phyloP scores from a whole-genome alignment of 192 early-diverging fungal species.

The Glomus cerebriforme region DNA sequence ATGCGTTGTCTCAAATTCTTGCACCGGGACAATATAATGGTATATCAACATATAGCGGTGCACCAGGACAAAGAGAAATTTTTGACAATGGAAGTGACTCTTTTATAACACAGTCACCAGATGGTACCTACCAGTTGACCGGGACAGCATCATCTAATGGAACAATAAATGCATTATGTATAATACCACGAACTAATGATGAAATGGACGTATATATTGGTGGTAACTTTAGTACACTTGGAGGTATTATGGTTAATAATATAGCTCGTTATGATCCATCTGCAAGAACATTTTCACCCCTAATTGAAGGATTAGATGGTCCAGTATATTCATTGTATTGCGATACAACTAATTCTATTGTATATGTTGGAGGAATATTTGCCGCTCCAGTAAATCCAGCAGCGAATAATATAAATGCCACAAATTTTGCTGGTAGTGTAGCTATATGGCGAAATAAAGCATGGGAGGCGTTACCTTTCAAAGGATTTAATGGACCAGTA shows the following conservation, averaged over 20 bases:
- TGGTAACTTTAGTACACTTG: conserved; percentile 23
- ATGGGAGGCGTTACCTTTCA: conserved; percentile 66
- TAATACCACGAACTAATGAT: background rate
- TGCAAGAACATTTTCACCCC: background rate
- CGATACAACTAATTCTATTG: conserved; percentile 34
- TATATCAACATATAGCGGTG: background rate
- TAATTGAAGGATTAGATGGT: conserved; percentile 39
- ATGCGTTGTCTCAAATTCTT: background rate
- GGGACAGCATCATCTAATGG: conserved; percentile 13
- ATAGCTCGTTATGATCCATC: conserved; percentile 21
- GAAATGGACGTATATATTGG: conserved; percentile 29
- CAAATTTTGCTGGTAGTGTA: conserved; percentile 35
- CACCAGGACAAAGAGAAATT: background rate
- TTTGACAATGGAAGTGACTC: conserved; percentile 1
- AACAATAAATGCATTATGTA: conserved; percentile 26
- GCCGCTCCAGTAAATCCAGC: conserved; percentile 29
- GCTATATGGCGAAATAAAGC: conserved; percentile 38
- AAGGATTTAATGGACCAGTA: conserved; percentile 69
- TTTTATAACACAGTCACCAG: background rate
- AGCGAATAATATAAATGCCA: conserved; percentile 10
- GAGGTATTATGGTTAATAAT: background rate
- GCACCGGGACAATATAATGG: conserved; percentile 29
- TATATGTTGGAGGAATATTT: conserved; percentile 44
- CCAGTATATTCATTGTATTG: conserved; percentile 41
- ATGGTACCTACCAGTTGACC: background rate